Percentiles rank a stretch among this genome's conserved stretches.
These are phyloP conservation scores for Hanseniaspora hatyaiensis DNA, from an alignment of 805 yeast genomes.

Conservation along the genomic window DNA sequence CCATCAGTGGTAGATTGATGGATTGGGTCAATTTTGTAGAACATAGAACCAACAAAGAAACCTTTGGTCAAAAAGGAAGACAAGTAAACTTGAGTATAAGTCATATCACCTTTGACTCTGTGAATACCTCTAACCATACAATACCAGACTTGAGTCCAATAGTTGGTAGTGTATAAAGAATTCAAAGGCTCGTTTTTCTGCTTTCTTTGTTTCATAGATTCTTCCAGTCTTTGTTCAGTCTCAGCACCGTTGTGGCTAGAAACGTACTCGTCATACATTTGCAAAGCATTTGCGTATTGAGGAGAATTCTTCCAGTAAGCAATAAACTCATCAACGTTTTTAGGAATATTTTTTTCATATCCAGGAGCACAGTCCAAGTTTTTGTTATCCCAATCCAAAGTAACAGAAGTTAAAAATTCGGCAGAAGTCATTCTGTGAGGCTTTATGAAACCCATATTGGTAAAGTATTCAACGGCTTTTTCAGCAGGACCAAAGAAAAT, in stretches of 20 bases:
- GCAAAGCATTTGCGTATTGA: constrained; percentile 35
- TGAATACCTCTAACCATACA: constrained; percentile 45
- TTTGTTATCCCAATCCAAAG: constrained; percentile 52
- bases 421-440: constrained; percentile 57
- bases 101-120: constrained; percentile 45
- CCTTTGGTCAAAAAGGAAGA: constrained; percentile 47
- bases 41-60: constrained; percentile 49
- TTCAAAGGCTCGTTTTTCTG: constrained; percentile 31
- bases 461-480: constrained; percentile 44
- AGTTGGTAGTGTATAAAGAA: constrained; percentile 37
- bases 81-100: constrained; percentile 41
- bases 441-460: constrained; percentile 50
- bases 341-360: constrained; percentile 41
- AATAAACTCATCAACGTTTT: constrained; percentile 47
- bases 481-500: constrained; percentile 46
- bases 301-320: constrained; percentile 48
- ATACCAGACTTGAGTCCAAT: constrained; percentile 39
- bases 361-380: constrained; percentile 36
- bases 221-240: constrained; percentile 32
- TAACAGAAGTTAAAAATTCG: constrained; percentile 54
- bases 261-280: constrained; percentile 34
- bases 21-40: constrained; percentile 36
- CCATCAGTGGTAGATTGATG: constrained; percentile 38
- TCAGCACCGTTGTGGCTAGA: constrained; percentile 34
- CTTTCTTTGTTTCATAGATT: constrained; percentile 35